A percentile compares a stretch with the other conserved stretches of the same genome.
Evolutionary conservation across 2,329 filamentous ascomycete species (phyloP).

Genomic region (Madurella fahalii): DNA sequence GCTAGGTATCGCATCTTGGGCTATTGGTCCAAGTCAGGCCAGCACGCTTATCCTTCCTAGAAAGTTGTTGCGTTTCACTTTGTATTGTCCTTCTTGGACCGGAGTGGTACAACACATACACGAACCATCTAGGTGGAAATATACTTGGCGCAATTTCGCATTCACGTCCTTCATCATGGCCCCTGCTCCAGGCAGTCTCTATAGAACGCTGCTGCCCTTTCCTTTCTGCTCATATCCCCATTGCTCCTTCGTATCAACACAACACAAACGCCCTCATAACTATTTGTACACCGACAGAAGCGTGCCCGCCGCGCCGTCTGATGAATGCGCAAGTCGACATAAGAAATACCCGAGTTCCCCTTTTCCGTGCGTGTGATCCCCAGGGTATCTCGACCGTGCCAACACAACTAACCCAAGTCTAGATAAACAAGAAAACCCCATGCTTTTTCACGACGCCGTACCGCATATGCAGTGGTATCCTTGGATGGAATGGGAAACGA

Average conservation of each 20-base stretch:
- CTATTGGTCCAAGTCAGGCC: no score
- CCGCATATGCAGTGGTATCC: not conserved
- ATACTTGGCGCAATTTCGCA: no score
- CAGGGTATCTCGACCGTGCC: conserved; percentile 1
- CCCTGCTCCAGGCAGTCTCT: conserved; percentile 24
- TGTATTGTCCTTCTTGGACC: no score
- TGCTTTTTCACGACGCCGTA: conserved; percentile 3
- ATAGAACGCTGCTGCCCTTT: not conserved
- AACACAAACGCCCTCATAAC: not conserved
- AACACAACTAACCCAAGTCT: not conserved
- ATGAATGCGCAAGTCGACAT: conserved; percentile 9
- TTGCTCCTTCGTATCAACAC: not conserved
- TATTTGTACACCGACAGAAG: conserved; percentile 11
- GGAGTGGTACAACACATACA: no score
- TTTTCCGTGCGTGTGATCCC: conserved; percentile 13
- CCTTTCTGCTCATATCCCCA: not conserved
- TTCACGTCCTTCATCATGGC: not conserved
- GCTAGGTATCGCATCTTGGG: no score
- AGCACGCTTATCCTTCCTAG: no score
- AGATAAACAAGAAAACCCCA: not conserved
- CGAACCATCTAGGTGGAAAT: no score
- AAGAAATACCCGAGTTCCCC: not conserved
- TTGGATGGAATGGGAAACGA: not conserved
- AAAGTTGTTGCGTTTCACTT: no score
- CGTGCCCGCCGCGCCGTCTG: conserved; percentile 15